Conservation (phyloP, 176 grass and related monocot genomes). For the Cenchrus purpureus region DNA sequence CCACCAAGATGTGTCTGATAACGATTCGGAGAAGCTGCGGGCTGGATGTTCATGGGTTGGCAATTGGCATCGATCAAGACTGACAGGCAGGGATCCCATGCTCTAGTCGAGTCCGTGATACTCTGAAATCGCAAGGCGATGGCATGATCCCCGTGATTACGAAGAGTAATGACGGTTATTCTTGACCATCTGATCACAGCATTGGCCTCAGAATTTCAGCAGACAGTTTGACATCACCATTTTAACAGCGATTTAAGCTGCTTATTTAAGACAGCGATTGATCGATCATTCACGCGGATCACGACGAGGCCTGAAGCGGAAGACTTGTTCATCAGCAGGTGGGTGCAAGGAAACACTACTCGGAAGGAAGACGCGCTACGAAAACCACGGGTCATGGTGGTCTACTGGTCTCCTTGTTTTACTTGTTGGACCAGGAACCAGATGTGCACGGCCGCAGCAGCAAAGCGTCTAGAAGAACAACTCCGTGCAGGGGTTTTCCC, state of each 20-base stretch:
- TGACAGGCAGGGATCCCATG: not conserved
- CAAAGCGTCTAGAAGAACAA: slow-evolving; percentile 26
- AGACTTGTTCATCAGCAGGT: not conserved
- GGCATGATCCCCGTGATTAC: not conserved
- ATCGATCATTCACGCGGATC: not conserved
- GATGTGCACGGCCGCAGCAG: slow-evolving; percentile 16
- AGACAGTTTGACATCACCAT: not conserved
- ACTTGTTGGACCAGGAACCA: slow-evolving; percentile 30
- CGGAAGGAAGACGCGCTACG: slow-evolving; percentile 4
- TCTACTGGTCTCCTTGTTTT: slow-evolving; percentile 1
- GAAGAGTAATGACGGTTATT: not conserved
- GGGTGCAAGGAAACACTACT: not conserved
- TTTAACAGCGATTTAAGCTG: not conserved
- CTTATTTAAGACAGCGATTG: too few relatives aligned
- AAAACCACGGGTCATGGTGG: slow-evolving; percentile 14
- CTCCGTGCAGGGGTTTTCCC: slow-evolving; percentile 15
- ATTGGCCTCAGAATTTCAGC: not conserved
- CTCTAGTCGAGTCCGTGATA: not conserved
- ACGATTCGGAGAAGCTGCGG: not conserved
- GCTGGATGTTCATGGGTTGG: not conserved
- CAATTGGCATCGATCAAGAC: not conserved
- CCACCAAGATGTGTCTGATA: slow-evolving; percentile 17
- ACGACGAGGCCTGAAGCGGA: not conserved
- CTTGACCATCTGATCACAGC: not conserved
- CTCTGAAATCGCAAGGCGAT: not conserved